A percentile compares a stretch with the other conserved stretches of the same genome.
phyloP scores from a whole-genome alignment of 352 stramenopile species.

The Globisporangium nodosum region DNA sequence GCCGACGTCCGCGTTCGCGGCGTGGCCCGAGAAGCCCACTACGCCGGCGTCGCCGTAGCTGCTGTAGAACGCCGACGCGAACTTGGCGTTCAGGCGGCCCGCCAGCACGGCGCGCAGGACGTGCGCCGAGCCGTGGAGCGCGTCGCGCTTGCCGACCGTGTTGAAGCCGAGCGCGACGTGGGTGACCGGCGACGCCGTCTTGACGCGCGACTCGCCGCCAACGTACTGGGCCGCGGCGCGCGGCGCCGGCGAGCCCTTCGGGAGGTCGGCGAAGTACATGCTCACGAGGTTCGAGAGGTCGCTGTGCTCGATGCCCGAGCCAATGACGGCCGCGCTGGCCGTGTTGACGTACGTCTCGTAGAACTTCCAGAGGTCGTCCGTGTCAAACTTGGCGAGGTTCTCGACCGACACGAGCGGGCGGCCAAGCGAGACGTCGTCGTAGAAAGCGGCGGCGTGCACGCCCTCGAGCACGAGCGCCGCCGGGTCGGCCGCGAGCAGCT shows the following conservation, averaged over 20 bases:
- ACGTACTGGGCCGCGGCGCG: constrained; percentile 54
- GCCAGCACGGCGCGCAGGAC: constrained; percentile 66
- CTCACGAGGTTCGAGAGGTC: constrained; percentile 61
- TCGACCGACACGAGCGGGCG: constrained; percentile 39
- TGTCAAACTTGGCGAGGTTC: constrained; percentile 46
- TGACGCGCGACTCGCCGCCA: constrained; percentile 72
- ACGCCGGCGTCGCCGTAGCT: constrained; percentile 62
- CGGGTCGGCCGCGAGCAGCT: constrained; percentile 33
- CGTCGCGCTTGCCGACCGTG: constrained; percentile 36
- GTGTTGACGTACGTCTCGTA: constrained; percentile 71
- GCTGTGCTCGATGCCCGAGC: constrained; percentile 55
- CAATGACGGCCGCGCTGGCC: constrained; percentile 49
- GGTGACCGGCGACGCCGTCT: constrained; percentile 46
- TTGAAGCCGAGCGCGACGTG: constrained; percentile 72
- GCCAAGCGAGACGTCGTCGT: constrained; percentile 70
- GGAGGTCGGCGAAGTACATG: constrained; percentile 49
- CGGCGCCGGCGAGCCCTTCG: constrained; percentile 18
- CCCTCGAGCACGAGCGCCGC: constrained; percentile 44
- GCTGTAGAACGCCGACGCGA: constrained; percentile 49
- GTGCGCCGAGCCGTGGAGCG: constrained; percentile 45
- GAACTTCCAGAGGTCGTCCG: constrained; percentile 49
- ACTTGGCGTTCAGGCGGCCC: constrained; percentile 57
- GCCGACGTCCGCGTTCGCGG: constrained; percentile 42
- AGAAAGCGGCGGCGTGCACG: constrained; percentile 75
- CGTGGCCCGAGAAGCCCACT: constrained; percentile 56